A percentile compares a stretch with the other conserved stretches of the same genome.
These are phyloP conservation scores for Bauhinia variegata DNA, from an alignment of 306 rosid species.

Conservation along the genomic window DNA sequence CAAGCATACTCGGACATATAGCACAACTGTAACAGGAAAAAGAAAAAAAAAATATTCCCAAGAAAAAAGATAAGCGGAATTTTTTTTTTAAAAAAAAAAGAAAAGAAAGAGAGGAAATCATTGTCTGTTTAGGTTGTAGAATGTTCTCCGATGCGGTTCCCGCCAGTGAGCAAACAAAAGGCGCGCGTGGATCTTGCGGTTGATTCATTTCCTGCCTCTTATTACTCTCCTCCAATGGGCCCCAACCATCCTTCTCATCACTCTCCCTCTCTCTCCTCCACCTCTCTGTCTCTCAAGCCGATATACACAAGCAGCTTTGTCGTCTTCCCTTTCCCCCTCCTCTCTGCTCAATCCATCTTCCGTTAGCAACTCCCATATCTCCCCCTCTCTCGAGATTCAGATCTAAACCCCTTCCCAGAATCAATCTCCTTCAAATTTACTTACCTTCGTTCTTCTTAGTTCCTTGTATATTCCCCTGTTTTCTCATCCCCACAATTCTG, in stretches of 20 bases:
- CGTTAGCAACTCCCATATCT: not conserved
- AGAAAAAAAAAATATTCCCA: too few species aligned
- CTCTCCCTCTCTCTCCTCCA: not conserved
- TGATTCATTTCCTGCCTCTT: conserved; percentile 27
- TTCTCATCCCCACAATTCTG: not conserved
- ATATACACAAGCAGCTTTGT: conserved; percentile 5
- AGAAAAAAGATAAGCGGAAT: too few species aligned
- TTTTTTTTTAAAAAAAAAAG: too few species aligned
- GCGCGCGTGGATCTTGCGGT: conserved; percentile 36
- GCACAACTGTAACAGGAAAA: too few species aligned
- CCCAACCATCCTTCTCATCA: not conserved
- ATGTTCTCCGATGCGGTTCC: not conserved
- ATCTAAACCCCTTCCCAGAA: not conserved
- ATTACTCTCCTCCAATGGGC: not conserved
- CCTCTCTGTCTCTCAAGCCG: conserved; percentile 1
- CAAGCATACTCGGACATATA: too few species aligned
- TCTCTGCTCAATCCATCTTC: not conserved
- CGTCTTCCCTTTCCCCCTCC: conserved; percentile 17
- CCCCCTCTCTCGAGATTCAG: not conserved
- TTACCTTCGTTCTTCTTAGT: not conserved
- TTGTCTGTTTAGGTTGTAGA: too few species aligned
- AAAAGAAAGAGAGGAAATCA: too few species aligned
- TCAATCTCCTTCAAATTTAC: not conserved
- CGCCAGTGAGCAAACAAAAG: conserved; percentile 38
- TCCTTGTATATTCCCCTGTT: not conserved